Percentiles rank a stretch among this genome's conserved stretches.
phyloP scores from a whole-genome alignment of 257 asterid genomes.

The Solanum chaucha region DNA sequence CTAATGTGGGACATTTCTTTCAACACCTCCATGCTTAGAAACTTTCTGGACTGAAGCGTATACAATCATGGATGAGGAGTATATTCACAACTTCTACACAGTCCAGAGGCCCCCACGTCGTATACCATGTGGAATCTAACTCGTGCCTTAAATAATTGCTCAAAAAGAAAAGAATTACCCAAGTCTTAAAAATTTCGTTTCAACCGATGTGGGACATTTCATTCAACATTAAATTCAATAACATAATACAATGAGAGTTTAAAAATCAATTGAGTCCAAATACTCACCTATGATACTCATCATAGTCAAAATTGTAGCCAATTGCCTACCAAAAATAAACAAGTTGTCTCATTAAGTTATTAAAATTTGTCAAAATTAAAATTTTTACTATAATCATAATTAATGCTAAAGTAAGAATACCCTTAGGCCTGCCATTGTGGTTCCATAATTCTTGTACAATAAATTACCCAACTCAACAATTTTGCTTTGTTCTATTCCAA shows the following conservation, averaged over 20 bases:
- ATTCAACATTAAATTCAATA: neutral
- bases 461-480: slow-evolving; percentile 50
- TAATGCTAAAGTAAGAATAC: slow-evolving; percentile 15
- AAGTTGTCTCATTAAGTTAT: too few species aligned
- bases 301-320: slow-evolving; percentile 90
- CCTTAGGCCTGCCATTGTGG: slow-evolving; percentile 98
- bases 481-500: slow-evolving; percentile 61
- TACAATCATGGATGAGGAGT: too few species aligned
- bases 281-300: slow-evolving; percentile 70
- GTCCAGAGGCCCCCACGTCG: too few species aligned
- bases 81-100: too few species aligned
- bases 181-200: neutral
- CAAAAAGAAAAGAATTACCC: neutral
- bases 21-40: neutral
- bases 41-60: too few species aligned
- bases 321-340: slow-evolving; percentile 56
- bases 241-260: neutral
- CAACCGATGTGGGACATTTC: neutral
- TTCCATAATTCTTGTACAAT: slow-evolving; percentile 78
- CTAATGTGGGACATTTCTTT: neutral
- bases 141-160: neutral
- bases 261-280: neutral
- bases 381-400: neutral
- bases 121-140: neutral
- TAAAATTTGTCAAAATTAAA: neutral